Evolutionary conservation across 495 filamentous ascomycete genomes (phyloP), one percentile per base, ranked within the genome.

Genomic region (Trichoderma gamsii): DNA sequence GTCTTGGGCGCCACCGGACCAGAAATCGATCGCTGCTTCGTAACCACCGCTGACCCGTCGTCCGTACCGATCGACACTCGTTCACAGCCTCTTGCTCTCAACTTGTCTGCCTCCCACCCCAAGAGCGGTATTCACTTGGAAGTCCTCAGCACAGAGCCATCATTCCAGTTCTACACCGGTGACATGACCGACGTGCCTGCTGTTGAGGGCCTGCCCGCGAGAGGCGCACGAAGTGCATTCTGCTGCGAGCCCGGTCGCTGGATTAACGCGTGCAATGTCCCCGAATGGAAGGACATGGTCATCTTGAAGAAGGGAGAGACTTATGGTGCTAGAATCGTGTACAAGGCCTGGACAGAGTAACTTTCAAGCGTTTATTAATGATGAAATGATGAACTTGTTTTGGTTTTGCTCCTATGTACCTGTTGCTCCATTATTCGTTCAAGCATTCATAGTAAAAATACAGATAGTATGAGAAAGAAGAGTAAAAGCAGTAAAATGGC

Each of bases 141-240:
- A 71, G 88, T 96, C 11, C 79, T 86, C 72, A 93, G 89, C 79
- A 97, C 93, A 0, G 93, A 97, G 78, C 95, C 95, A 1, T 92
- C 93, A 0, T 97, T 97, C 84, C 93, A 97, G 76, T 96, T 96
- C 79, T 97, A 97, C 79, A 96, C 92, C 0, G 95, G 93, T 61
- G 89, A 91, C 72, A 87, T 86, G 71, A 91, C 95, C 70, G 80
- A 93, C 70, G 87, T 95, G n/a, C 89, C 88, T 0, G 86, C 82
- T 49, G 85, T 90, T 15, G 87, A 84, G 16, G 89, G 87, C 0
- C 74, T 85, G 16, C 85, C 89, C 0, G 84, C 87, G 0, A 85
- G 90, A 21, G 84, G 80, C 0, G 72, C 86, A 12, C 83, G 91
- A 46, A 84, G 87, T 21, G 94, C 91, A 0, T 94, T 97, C 79